A percentile compares a stretch with the other conserved stretches of the same genome.
Conservation (phyloP, 257 asterid species). For the Solanum habrochaites region DNA sequence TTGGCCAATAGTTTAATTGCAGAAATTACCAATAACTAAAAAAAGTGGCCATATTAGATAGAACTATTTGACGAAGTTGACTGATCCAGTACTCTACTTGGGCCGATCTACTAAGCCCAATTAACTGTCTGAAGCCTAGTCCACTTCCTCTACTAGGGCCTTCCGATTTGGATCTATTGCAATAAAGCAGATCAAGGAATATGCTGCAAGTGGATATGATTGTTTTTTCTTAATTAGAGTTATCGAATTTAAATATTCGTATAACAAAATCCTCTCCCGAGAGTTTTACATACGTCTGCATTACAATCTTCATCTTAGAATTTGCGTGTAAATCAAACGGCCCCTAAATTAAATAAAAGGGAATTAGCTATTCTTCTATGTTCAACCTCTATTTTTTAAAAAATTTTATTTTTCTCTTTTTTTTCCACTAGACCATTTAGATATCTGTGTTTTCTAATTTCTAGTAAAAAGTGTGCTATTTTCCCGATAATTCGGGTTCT, state of each 20-base stretch:
- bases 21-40: too few relatives aligned
- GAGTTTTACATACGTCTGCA: neutral
- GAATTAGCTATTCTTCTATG: neutral
- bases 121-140: neutral
- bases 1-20: neutral
- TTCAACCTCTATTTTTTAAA: neutral
- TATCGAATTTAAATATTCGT: accelerated
- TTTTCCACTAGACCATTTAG: neutral
- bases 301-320: neutral
- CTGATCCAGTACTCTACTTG: neutral
- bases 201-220: accelerated
- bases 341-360: neutral
- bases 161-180: neutral
- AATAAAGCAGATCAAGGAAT: neutral
- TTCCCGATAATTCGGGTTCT: constrained; percentile 18
- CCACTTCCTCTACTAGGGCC: neutral
- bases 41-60: neutral
- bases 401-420: neutral
- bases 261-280: neutral
- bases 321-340: neutral
- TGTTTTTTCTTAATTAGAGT: too few relatives aligned
- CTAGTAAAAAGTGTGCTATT: constrained; percentile 28
- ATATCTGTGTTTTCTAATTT: constrained; percentile 15
- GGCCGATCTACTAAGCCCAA: neutral
- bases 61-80: too few relatives aligned